These are phyloP conservation scores for Ogataea allantospora DNA, from an alignment of 805 yeast species.

Conservation along the genomic window DNA sequence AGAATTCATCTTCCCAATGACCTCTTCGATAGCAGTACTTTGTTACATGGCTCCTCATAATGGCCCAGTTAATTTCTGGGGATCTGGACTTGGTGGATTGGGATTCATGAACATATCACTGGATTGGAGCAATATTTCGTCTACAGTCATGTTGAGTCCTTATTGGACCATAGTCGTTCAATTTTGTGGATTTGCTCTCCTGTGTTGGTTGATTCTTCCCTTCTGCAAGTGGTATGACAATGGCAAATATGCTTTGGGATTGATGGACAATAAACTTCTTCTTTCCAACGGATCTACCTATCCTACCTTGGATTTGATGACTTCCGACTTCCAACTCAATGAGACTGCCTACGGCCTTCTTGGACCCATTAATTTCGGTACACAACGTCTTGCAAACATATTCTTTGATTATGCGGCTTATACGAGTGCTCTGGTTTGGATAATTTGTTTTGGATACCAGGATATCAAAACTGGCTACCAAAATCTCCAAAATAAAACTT, in stretches of 20 bases:
- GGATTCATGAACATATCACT: slow-evolving; percentile 47
- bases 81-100: slow-evolving; percentile 54
- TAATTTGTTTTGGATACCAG: slow-evolving; percentile 28
- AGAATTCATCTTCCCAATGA: slow-evolving; percentile 46
- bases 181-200: slow-evolving; percentile 43
- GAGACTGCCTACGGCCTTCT: slow-evolving; percentile 42
- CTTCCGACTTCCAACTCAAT: slow-evolving; percentile 40
- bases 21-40: slow-evolving; percentile 46
- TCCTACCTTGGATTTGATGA: slow-evolving; percentile 42
- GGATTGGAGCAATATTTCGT: slow-evolving; percentile 55
- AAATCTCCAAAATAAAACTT: slow-evolving; percentile 6
- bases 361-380: slow-evolving; percentile 48
- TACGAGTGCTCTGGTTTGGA: slow-evolving; percentile 47
- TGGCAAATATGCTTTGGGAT: slow-evolving; percentile 37
- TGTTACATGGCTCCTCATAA: slow-evolving; percentile 50
- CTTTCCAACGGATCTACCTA: slow-evolving; percentile 38
- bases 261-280: slow-evolving; percentile 48
- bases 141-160: slow-evolving; percentile 47
- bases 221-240: slow-evolving; percentile 40
- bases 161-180: slow-evolving; percentile 52
- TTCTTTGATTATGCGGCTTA: slow-evolving; percentile 55
- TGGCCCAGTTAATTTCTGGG: slow-evolving; percentile 41
- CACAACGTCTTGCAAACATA: slow-evolving; percentile 49
- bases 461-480: slow-evolving; percentile 20
- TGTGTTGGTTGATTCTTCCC: slow-evolving; percentile 51